Percentiles rank a stretch among this genome's conserved stretches.
Evolutionary conservation across 352 stramenopile species (phyloP).

Genomic region (Phytopythium montanum): DNA sequence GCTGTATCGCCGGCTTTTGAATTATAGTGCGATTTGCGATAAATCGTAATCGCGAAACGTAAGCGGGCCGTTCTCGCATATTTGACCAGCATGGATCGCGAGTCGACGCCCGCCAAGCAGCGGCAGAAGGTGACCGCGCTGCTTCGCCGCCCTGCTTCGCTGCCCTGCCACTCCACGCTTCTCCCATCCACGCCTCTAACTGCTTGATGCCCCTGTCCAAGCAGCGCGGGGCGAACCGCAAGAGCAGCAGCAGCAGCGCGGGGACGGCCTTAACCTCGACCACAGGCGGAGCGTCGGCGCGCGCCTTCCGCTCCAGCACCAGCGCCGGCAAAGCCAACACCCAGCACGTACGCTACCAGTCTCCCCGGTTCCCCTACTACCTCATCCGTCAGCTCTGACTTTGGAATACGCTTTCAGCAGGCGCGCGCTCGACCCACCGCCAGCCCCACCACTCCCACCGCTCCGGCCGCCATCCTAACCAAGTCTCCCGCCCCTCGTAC

Average conservation of each 20-base stretch:
- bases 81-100: constrained; percentile 49
- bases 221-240: constrained; percentile 26
- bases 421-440: constrained; percentile 25
- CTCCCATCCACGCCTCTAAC: background rate
- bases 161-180: background rate
- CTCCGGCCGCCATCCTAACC: constrained; percentile 23
- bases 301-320: constrained; percentile 14
- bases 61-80: no score
- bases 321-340: background rate
- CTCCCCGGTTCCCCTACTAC: background rate
- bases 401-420: constrained; percentile 8
- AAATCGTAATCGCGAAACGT: no score
- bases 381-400: background rate
- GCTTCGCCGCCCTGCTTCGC: background rate
- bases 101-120: constrained; percentile 73
- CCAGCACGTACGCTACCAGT: background rate
- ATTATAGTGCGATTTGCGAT: no score
- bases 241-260: constrained; percentile 12
- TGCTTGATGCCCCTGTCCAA: background rate
- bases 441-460: background rate
- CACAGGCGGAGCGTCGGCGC: constrained; percentile 8
- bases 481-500: constrained; percentile 21
- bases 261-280: background rate
- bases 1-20: no score
- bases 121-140: constrained; percentile 48